Evolutionary conservation across 257 asterid species (phyloP).

Genomic region (Verbena officinalis): DNA sequence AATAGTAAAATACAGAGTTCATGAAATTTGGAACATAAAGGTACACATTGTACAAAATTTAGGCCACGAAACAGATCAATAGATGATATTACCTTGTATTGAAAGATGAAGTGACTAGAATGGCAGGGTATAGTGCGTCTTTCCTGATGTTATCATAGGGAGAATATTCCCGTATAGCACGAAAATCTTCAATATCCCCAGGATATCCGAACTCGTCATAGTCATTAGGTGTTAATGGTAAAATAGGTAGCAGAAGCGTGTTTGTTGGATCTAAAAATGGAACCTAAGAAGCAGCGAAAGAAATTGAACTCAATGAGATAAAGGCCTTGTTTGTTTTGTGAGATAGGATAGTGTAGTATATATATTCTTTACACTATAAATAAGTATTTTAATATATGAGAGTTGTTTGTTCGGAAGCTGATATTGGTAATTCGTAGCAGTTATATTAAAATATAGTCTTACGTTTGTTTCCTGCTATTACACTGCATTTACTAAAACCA

Average conservation of each 20-base stretch:
- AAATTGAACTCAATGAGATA: conserved; percentile 42
- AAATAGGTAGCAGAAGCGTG: conserved; percentile 76
- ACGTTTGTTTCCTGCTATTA: too few species aligned
- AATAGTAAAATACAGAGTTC: conserved; percentile 13
- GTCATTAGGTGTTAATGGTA: conserved; percentile 78
- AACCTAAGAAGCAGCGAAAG: conserved; percentile 46
- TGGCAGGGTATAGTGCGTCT: conserved; percentile 65
- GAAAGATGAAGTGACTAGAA: conserved; percentile 74
- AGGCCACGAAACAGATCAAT: too few species aligned
- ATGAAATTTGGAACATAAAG: too few species aligned
- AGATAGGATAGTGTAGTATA: too few species aligned
- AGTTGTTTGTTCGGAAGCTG: too few species aligned
- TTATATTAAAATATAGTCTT: too few species aligned
- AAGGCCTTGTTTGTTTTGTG: too few species aligned
- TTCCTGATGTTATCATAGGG: conserved; percentile 86
- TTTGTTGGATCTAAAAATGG: conserved; percentile 89
- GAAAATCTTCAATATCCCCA: conserved; percentile 78
- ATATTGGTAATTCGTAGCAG: too few species aligned
- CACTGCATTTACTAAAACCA: too few species aligned
- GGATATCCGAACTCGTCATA: conserved; percentile 98
- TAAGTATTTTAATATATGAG: too few species aligned
- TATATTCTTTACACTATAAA: too few species aligned
- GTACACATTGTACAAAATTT: background rate
- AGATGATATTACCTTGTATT: conserved; percentile 60
- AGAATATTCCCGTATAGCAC: conserved; percentile 81